Evolutionary conservation across 2,329 filamentous ascomycete species (phyloP).

Genomic region (Cyanodermella asteris): DNA sequence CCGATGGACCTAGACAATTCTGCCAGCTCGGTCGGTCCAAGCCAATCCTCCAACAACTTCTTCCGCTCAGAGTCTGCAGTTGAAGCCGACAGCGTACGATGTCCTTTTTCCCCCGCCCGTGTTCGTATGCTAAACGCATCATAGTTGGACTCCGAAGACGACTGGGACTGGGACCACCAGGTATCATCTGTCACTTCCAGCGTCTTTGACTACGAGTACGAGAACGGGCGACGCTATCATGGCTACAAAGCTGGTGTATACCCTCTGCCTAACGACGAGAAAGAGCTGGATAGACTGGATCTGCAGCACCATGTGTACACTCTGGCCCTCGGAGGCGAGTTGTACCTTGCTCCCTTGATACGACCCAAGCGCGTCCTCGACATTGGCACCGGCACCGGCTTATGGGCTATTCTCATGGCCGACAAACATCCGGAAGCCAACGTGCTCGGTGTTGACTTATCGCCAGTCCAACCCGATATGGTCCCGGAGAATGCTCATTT

Average conservation of each 20-base stretch:
- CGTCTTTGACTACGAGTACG: slow-evolving; percentile 16
- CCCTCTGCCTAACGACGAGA: slow-evolving; percentile 9
- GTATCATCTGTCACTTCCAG: slow-evolving; percentile 12
- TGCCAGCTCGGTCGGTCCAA: no score
- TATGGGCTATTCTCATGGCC: slow-evolving; percentile 47
- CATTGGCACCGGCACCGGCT: slow-evolving; percentile 38
- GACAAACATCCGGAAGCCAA: slow-evolving; percentile 15
- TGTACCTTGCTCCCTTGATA: slow-evolving; percentile 25
- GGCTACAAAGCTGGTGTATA: slow-evolving; percentile 9
- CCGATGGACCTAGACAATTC: no score
- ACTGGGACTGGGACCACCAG: not conserved
- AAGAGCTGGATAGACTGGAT: slow-evolving; percentile 33
- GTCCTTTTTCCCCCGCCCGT: no score
- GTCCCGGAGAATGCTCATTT: slow-evolving; percentile 21
- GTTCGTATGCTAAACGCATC: no score
- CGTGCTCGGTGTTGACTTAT: slow-evolving; percentile 16
- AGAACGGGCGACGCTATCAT: slow-evolving; percentile 19
- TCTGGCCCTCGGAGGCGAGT: slow-evolving; percentile 20
- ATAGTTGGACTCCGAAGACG: slow-evolving; percentile 2
- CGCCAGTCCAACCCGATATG: slow-evolving; percentile 13
- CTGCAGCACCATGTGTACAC: slow-evolving; percentile 33
- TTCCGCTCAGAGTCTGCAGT: no score
- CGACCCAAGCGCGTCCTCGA: slow-evolving; percentile 30
- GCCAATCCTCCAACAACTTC: no score
- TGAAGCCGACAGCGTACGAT: no score